These are phyloP conservation scores for Melastoma malabathricum DNA, from an alignment of 345 rosid species.

Conservation along the genomic window DNA sequence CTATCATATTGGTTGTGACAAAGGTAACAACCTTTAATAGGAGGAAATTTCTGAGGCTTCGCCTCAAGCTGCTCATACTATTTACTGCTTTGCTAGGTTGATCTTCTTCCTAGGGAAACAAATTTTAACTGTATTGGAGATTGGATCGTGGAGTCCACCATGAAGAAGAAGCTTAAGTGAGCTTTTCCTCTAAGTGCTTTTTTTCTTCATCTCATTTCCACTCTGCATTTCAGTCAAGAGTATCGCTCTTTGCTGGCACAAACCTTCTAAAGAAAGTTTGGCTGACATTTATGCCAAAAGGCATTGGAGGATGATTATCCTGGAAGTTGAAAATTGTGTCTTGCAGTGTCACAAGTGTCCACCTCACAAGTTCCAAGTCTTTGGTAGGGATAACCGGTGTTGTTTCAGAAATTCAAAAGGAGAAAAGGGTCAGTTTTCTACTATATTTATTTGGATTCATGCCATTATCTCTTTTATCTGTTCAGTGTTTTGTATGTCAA, in stretches of 20 bases:
- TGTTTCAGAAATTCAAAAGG: conserved; percentile 79
- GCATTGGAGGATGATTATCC: neutral
- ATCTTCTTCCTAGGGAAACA: conserved; percentile 89
- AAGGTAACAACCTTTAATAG: conserved; percentile 33
- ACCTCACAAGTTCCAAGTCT: conserved; percentile 92
- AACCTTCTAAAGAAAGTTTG: neutral
- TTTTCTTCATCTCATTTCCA: neutral
- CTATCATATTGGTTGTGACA: conserved; percentile 75
- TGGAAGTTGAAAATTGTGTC: conserved; percentile 2
- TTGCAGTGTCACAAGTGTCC: conserved; percentile 73
- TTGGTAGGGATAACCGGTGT: conserved; percentile 70
- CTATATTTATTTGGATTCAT: no score
- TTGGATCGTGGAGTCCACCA: conserved; percentile 86
- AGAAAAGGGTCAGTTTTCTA: conserved; percentile 55
- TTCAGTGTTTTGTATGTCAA: no score
- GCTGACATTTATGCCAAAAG: neutral
- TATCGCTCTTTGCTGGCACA: no score
- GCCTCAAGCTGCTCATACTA: conserved; percentile 4
- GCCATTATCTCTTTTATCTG: no score
- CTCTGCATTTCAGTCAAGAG: no score
- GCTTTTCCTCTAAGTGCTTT: conserved; percentile 4
- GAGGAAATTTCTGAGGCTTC: neutral
- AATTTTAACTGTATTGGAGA: conserved; percentile 89
- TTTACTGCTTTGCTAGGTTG: conserved; percentile 35
- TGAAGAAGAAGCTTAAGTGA: conserved; percentile 81